Evolutionary conservation across 352 stramenopile species (phyloP), one percentile per base, ranked within the genome.

Genomic region (Pythium vanterpoolii): DNA sequence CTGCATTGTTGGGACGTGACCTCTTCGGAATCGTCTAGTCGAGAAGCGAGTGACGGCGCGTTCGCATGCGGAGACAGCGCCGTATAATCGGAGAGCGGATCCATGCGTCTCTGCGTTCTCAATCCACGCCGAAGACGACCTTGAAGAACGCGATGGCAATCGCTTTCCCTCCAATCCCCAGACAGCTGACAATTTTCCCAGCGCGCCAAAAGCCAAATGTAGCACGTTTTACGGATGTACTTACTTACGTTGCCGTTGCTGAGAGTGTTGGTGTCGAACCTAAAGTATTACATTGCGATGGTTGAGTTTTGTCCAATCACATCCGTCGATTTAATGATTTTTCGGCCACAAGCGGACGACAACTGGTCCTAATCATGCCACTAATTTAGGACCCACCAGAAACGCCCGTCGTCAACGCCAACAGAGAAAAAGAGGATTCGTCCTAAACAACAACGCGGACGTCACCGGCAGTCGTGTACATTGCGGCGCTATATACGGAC

Each of bases 1-100:
- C 83, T 90, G 68, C 70, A 88, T 53, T 92, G 83, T 61, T 66
- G 66, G 0, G 76, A 81, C 30, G 51, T 69, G 31, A 78, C 83
- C 42, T 69, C 81, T 51, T 64, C 72, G 13, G 64, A 64, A 28
- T 56, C 46, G 21, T 38, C 50, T 24, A 24, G 34, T 28, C 56
- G 50, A 8, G 24, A 33, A 3, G n/a, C 40, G 19, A 34, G 23
- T 11, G 45, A 30, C 38, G 21, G 23, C 46, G 51, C 48, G 47
- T 66, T 39, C 24, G 40, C 34, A 31, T 47, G 56, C 42, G 69
- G 40, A 39, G 77, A 76, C 18, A 75, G 60, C 50, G 66, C 67
- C 38, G 66, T 73, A n/a, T 62, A 68, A 33, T 69, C 56, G 4
- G 58, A 36, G 28, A 77, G 59, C 16, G 56, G 62, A 40, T 76